Base-by-base conservation (phyloP, 2,329 filamentous ascomycete species). In the Pyrenophora teres region DNA sequence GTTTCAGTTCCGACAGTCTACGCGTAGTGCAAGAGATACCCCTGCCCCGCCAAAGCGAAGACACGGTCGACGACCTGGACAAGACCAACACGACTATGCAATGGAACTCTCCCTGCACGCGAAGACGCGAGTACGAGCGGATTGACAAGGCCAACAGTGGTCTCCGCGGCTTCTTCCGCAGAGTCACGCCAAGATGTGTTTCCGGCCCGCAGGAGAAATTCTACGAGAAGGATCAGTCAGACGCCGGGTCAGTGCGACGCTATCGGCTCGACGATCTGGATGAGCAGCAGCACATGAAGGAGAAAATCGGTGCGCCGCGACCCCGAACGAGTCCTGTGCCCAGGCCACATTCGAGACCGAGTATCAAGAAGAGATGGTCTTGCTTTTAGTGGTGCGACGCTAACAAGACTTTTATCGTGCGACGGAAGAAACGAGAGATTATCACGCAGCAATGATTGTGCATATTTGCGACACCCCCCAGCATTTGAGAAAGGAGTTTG, bases 81-180 rank as follows among this genome's bases (percentile, higher is more conserved):
- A 47, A 52, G 13, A 50, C 63, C 32, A 57, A 64, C 31, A 73
- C 69, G 1, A 70, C 66, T 4, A 74, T 67, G 58, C 68, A 74
- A 40, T 75, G 72, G 72, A 74, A 63, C 10, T 74, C 72, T 4
- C 67, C 69, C 1, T 63, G 60, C 54, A 73, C 72, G 7, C 63
- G 72, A 8, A 57, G 57, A 32, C 64, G 61, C 16, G 66, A 75
- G 46, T 75, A 75, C 51, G 67, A 68, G 18, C 60, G 69, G 30
- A 75, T 75, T 50, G 72, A 74, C 50, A 62, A 58, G 16, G 67
- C 68, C n/a, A 70, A 72, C 45, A 69, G 54, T n/a, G 73, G 73
- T 2, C n/a, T 74, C 1, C 63, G 71, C 6, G 71, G 72, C 0
- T 48, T 74, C 9, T 39, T 72, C 27, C 60, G 67, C 13, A 65